phyloP scores from a whole-genome alignment of 306 rosid genomes.

The Dryas alaskensis region DNA sequence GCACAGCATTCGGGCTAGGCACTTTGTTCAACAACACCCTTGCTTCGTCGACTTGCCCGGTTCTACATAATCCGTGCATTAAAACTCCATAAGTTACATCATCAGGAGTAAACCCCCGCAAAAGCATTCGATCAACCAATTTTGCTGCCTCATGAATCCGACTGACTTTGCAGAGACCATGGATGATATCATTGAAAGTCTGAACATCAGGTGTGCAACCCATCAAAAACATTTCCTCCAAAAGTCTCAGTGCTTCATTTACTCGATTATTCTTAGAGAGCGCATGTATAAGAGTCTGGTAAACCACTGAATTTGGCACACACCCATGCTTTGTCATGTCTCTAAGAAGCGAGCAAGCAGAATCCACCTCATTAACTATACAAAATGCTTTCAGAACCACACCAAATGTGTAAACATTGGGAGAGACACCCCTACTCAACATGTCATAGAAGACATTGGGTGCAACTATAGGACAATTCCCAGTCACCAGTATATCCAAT shows the following conservation, averaged over 20 bases:
- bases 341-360: conserved; percentile 77
- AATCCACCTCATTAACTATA: conserved; percentile 70
- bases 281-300: conserved; percentile 85
- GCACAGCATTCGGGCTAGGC: conserved; percentile 56
- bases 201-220: conserved; percentile 86
- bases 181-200: conserved; percentile 79
- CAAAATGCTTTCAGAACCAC: conserved; percentile 81
- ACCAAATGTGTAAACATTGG: conserved; percentile 67
- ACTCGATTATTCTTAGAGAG: conserved; percentile 57
- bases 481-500: conserved; percentile 60
- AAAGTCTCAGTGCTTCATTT: conserved; percentile 62
- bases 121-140: conserved; percentile 76
- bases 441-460: conserved; percentile 82
- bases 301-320: conserved; percentile 78
- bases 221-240: conserved; percentile 93
- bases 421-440: conserved; percentile 74
- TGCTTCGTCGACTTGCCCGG: conserved; percentile 75
- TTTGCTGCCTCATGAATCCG: conserved; percentile 74
- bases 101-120: conserved; percentile 65
- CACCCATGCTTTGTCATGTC: conserved; percentile 93
- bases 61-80: conserved; percentile 66
- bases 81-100: conserved; percentile 69
- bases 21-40: conserved; percentile 55
- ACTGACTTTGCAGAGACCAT: conserved; percentile 60
- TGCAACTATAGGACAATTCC: conserved; percentile 65